These are phyloP conservation scores for Clarireedia sp. DNA, from an alignment of 2,329 filamentous ascomycete species.

Conservation along the genomic window DNA sequence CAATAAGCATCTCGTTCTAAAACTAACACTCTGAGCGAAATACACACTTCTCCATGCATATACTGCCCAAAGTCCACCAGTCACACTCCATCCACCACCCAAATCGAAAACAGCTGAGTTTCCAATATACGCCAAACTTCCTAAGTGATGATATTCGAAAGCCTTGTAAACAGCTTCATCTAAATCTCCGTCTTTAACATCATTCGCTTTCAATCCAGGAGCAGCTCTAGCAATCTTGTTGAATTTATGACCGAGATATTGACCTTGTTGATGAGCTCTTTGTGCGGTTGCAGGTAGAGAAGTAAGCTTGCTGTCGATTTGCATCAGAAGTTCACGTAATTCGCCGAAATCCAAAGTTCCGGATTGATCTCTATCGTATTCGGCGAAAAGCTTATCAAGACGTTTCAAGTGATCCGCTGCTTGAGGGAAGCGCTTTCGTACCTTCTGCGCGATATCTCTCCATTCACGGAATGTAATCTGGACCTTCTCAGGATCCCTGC, in stretches of 20 bases:
- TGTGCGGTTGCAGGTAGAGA: constrained; percentile 92
- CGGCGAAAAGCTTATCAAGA: constrained; percentile 80
- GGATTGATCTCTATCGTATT: constrained; percentile 88
- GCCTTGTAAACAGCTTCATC: constrained; percentile 90
- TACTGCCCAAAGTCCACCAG: constrained; percentile 82
- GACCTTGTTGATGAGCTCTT: constrained; percentile 89
- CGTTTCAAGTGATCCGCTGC: constrained; percentile 78
- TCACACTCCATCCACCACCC: constrained; percentile 64
- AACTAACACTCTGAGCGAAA: constrained; percentile 93
- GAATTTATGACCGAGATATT: constrained; percentile 88
- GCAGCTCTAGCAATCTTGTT: constrained; percentile 78
- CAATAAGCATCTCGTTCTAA: constrained; percentile 78
- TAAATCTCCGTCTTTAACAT: constrained; percentile 79
- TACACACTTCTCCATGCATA: constrained; percentile 96
- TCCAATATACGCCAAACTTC: constrained; percentile 87
- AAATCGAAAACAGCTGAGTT: constrained; percentile 95
- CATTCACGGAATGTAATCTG: constrained; percentile 83
- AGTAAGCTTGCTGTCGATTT: constrained; percentile 93
- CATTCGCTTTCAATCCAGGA: constrained; percentile 68
- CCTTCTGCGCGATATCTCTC: constrained; percentile 73
- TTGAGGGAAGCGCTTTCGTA: constrained; percentile 87
- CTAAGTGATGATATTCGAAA: constrained; percentile 89
- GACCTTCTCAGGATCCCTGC: constrained; percentile 81
- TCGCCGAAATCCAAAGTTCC: constrained; percentile 93
- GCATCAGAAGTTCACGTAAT: constrained; percentile 74